Conservation (phyloP, 768 basidiomycete species). For the Panus rudis region DNA sequence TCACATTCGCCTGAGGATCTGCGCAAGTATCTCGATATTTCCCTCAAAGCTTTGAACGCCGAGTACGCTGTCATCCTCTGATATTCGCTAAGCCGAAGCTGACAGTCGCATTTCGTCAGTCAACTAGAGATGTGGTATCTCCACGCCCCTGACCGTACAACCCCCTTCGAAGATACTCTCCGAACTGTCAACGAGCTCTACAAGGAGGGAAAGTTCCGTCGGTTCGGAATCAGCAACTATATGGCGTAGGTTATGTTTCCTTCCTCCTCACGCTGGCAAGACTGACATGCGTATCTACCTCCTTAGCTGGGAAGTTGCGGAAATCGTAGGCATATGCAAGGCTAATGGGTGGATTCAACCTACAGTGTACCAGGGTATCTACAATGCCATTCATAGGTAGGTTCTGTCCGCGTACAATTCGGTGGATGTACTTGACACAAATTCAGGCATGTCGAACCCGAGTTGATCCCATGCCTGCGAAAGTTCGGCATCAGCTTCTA, state of each 20-base stretch:
- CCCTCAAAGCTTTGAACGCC: conserved; percentile 39
- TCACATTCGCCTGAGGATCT: conserved; percentile 22
- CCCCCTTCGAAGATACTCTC: conserved; percentile 40
- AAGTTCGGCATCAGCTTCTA: conserved; percentile 35
- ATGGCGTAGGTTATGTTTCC: conserved; percentile 27
- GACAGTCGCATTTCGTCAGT: conserved; percentile 5
- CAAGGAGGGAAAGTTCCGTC: conserved; percentile 46
- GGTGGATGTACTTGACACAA: neutral
- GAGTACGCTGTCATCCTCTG: conserved; percentile 26
- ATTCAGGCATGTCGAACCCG: conserved; percentile 29
- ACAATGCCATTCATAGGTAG: conserved; percentile 34
- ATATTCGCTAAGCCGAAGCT: neutral
- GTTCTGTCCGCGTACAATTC: neutral
- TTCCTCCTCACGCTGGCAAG: conserved; percentile 5
- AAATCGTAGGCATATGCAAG: conserved; percentile 35
- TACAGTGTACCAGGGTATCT: conserved; percentile 41
- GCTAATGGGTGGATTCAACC: conserved; percentile 41
- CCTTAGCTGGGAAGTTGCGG: conserved; percentile 36
- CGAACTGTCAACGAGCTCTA: conserved; percentile 40
- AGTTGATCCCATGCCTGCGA: conserved; percentile 36
- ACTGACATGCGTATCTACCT: neutral
- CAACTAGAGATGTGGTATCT: conserved; percentile 41
- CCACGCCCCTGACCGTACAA: conserved; percentile 38
- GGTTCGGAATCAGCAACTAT: conserved; percentile 40
- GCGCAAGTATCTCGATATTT: conserved; percentile 26